Conservation (phyloP, 192 early-diverging fungal genomes). For the Powellomyces hirtus region DNA sequence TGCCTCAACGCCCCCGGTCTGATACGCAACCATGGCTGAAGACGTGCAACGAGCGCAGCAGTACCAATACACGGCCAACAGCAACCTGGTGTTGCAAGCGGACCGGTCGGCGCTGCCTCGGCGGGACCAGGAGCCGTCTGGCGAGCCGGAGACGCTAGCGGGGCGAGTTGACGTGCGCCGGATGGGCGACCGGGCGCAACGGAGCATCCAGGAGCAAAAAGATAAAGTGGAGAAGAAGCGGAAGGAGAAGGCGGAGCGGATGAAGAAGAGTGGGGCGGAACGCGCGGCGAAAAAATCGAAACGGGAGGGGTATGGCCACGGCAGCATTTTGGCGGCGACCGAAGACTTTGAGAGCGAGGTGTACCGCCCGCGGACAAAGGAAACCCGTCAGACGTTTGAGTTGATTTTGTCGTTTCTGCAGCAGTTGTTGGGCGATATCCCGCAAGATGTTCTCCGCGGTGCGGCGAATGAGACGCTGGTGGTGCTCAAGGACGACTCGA, state of each 20-base stretch:
- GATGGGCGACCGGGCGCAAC: conserved; percentile 78
- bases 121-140: conserved; percentile 88
- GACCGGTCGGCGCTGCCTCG: conserved; percentile 78
- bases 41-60: conserved; percentile 29
- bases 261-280: conserved; percentile 33
- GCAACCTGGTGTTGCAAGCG: conserved; percentile 94
- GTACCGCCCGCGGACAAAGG: conserved; percentile 87
- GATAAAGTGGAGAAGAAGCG: conserved; percentile 54
- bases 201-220: conserved; percentile 68
- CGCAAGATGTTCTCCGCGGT: conserved; percentile 85
- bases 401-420: conserved; percentile 82
- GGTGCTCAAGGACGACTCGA: conserved; percentile 77
- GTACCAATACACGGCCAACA: conserved; percentile 70
- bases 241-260: conserved; percentile 58
- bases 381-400: conserved; percentile 87
- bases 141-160: conserved; percentile 90
- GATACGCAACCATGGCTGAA: conserved; percentile 26
- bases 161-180: conserved; percentile 80
- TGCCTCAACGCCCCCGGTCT: too few relatives aligned
- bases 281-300: conserved; percentile 34
- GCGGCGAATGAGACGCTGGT: conserved; percentile 83
- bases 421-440: conserved; percentile 75
- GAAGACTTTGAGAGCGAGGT: conserved; percentile 79
- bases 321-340: conserved; percentile 78
- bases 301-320: conserved; percentile 65